A percentile compares a stretch with the other conserved stretches of the same genome.
phyloP scores from a whole-genome alignment of 1,284 basidiomycete genomes.

The Ganoderma multipileum region DNA sequence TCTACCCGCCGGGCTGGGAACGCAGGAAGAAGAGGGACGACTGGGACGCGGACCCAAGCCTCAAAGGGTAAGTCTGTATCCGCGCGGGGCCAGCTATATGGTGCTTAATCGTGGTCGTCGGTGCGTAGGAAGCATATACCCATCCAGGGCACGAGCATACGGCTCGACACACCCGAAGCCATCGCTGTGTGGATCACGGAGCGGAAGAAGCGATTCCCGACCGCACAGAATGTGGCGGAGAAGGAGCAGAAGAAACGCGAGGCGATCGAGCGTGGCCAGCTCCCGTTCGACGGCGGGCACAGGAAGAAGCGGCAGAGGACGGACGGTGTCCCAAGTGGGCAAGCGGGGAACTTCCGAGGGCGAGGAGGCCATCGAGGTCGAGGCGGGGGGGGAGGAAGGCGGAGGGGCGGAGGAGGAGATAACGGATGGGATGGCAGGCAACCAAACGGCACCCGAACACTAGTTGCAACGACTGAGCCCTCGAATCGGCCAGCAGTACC shows the following conservation, averaged over 20 bases:
- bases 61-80: slow-evolving; percentile 63
- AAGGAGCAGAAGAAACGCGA: slow-evolving; percentile 80
- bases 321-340: slow-evolving; percentile 33
- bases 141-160: slow-evolving; percentile 83
- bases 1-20: slow-evolving; percentile 81
- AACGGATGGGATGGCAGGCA: slow-evolving; percentile 21
- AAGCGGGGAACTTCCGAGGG: slow-evolving; percentile 41
- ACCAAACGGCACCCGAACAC: not conserved
- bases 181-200: slow-evolving; percentile 88
- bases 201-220: slow-evolving; percentile 86
- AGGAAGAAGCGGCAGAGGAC: slow-evolving; percentile 41
- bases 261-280: slow-evolving; percentile 80
- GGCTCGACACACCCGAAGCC: slow-evolving; percentile 82
- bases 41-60: slow-evolving; percentile 80
- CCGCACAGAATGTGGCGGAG: slow-evolving; percentile 69
- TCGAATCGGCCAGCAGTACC: not conserved
- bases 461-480: not conserved
- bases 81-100: not conserved
- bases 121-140: slow-evolving; percentile 65
- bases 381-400: slow-evolving; percentile 44
- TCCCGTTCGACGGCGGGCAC: slow-evolving; percentile 57
- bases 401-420: slow-evolving; percentile 41
- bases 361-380: slow-evolving; percentile 42
- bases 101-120: not conserved
- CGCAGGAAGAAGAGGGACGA: slow-evolving; percentile 63